Conservation (phyloP, 495 filamentous ascomycete species). For the Lepraria neglecta region DNA sequence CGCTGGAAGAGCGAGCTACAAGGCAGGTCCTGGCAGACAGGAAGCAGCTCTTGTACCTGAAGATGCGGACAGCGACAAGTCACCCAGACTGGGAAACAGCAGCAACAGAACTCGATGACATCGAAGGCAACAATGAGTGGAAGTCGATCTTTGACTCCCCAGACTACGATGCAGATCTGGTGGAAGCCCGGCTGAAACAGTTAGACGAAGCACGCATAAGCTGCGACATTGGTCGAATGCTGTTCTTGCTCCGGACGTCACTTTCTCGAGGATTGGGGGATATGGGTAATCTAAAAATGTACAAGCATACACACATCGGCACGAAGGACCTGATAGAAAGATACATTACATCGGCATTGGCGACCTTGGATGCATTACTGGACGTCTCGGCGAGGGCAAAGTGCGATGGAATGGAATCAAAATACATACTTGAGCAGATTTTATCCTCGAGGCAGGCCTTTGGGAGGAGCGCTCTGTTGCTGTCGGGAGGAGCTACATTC, state of each 20-base stretch:
- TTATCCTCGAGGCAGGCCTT: constrained; percentile 77
- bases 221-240: constrained; percentile 69
- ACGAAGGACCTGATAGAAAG: constrained; percentile 81
- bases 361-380: constrained; percentile 64
- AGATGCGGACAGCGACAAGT: constrained; percentile 57
- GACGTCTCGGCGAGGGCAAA: constrained; percentile 53
- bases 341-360: constrained; percentile 72
- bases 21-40: constrained; percentile 49
- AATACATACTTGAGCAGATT: constrained; percentile 67
- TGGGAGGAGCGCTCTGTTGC: constrained; percentile 75
- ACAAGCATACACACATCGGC: constrained; percentile 76
- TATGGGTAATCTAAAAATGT: constrained; percentile 78
- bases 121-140: constrained; percentile 80
- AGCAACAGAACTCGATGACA: constrained; percentile 69
- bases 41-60: constrained; percentile 55
- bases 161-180: constrained; percentile 65
- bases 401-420: constrained; percentile 50
- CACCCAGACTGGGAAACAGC: constrained; percentile 59
- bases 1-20: constrained; percentile 47
- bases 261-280: constrained; percentile 75
- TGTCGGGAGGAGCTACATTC: constrained; percentile 89
- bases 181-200: constrained; percentile 61
- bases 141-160: constrained; percentile 57
- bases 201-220: constrained; percentile 68
- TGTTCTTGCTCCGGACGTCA: constrained; percentile 73